Conservation (phyloP, 2,329 filamentous ascomycete species). For the Podosphaera xanthii region DNA sequence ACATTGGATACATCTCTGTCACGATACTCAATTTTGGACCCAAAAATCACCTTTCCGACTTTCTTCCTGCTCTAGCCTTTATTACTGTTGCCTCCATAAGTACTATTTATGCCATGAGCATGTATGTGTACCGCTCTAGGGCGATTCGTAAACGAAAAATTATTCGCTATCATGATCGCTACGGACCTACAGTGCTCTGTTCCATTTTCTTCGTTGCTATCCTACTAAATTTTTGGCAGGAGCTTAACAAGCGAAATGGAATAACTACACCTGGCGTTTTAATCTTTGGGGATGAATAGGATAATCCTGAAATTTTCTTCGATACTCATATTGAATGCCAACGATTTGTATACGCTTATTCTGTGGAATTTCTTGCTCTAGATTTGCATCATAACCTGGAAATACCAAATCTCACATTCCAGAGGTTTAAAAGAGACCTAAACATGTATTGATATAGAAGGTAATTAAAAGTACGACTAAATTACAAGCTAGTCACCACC, state of each 20-base stretch:
- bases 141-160: constrained; percentile 65
- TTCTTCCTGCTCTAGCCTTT: constrained; percentile 54
- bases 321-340: too few relatives aligned
- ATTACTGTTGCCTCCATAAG: constrained; percentile 57
- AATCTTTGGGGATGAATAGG: not conserved
- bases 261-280: constrained; percentile 3
- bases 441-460: too few relatives aligned
- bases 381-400: too few relatives aligned
- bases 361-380: too few relatives aligned
- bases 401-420: too few relatives aligned
- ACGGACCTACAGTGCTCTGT: constrained; percentile 63
- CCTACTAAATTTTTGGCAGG: constrained; percentile 55
- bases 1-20: constrained; percentile 70
- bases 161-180: constrained; percentile 80
- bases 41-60: constrained; percentile 31
- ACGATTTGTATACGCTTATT: too few relatives aligned
- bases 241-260: constrained; percentile 34
- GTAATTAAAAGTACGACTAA: too few relatives aligned
- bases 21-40: constrained; percentile 62
- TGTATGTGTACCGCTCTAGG: constrained; percentile 73
- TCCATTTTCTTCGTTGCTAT: constrained; percentile 50
- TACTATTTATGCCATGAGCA: constrained; percentile 59
- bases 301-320: too few relatives aligned
- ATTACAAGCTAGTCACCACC: too few relatives aligned
- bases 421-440: too few relatives aligned